phyloP scores from a whole-genome alignment of 2,329 filamentous ascomycete species.

The Calonectria hawksworthii region DNA sequence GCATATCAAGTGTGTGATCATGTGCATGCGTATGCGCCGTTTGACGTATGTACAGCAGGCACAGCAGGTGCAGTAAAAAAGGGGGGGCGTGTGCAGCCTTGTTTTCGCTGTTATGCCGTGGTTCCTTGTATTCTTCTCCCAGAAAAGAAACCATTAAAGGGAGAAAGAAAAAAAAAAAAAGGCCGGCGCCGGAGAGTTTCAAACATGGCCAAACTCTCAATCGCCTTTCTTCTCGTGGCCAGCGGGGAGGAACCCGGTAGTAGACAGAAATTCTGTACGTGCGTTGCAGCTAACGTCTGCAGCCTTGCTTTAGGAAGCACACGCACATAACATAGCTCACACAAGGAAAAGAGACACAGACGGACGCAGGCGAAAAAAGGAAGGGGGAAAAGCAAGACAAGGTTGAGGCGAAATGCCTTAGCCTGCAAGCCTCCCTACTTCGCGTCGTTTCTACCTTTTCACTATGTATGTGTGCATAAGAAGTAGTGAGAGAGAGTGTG shows the following conservation, averaged over 20 bases:
- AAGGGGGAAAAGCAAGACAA: background rate
- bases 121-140: background rate
- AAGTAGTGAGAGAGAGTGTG: background rate
- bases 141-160: background rate
- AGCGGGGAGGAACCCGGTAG: background rate
- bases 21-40: background rate
- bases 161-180: background rate
- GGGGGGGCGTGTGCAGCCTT: background rate
- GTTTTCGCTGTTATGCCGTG: background rate
- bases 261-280: background rate
- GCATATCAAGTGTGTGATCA: background rate
- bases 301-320: background rate
- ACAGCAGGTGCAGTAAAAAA: too few species aligned
- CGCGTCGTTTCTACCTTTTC: background rate
- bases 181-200: background rate
- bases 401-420: background rate
- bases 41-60: background rate
- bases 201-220: background rate
- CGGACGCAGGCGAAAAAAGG: background rate
- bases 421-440: background rate
- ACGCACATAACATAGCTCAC: background rate
- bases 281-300: slow-evolving; percentile 3
- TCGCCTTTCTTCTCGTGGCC: background rate
- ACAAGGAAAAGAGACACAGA: background rate
- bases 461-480: background rate